A percentile compares a stretch with the other conserved stretches of the same genome.
Conservation (phyloP, 306 rosid genomes). For the Quercus dentata region DNA sequence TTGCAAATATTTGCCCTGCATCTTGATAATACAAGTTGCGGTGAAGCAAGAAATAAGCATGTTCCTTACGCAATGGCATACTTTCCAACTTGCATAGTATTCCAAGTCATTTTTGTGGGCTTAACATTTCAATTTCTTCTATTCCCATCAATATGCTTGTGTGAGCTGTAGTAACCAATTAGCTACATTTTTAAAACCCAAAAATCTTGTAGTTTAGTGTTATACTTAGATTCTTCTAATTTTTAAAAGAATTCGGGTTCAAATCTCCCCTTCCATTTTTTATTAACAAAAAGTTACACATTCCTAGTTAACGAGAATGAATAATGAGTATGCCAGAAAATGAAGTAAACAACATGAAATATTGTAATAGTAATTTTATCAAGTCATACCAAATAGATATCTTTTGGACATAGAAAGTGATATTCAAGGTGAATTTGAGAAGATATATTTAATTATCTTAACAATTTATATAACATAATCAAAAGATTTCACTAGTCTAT, state of each 20-base stretch:
- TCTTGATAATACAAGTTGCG: not conserved
- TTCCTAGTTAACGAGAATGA: too few relatives aligned
- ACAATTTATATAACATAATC: not conserved
- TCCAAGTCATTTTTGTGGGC: slow-evolving; percentile 7
- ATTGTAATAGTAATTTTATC: too few relatives aligned
- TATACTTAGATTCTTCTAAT: too few relatives aligned
- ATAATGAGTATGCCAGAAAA: too few relatives aligned
- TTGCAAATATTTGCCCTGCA: not conserved
- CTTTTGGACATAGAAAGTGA: not conserved
- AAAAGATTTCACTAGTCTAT: too few relatives aligned
- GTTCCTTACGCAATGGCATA: not conserved
- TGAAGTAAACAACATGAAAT: too few relatives aligned
- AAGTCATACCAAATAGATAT: not conserved
- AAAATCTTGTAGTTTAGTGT: too few relatives aligned
- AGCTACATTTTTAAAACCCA: not conserved
- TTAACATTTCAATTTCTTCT: not conserved
- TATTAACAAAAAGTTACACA: too few relatives aligned
- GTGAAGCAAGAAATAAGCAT: not conserved
- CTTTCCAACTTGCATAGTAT: not conserved
- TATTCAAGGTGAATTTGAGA: not conserved
- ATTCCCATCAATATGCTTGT: not conserved
- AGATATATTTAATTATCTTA: not conserved
- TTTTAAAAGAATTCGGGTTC: too few relatives aligned
- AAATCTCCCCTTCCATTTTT: too few relatives aligned
- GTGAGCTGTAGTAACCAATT: not conserved